phyloP scores from a whole-genome alignment of 179 eudicot genomes.

The Beta corolliflora region DNA sequence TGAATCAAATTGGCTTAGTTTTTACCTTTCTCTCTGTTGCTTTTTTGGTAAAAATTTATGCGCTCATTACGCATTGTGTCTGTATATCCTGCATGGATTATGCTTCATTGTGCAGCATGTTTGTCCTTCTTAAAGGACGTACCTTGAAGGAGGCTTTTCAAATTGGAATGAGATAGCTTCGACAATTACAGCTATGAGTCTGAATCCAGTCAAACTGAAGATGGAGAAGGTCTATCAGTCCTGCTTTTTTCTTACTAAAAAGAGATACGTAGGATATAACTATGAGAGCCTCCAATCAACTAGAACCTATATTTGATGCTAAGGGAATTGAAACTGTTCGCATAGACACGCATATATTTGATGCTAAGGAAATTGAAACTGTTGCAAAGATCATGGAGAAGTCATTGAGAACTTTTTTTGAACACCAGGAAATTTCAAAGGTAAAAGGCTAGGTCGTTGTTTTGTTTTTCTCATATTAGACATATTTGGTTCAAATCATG shows the following conservation, averaged over 20 bases:
- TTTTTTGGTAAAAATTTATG: background rate
- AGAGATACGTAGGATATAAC: slow-evolving; percentile 95
- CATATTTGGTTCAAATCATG: slow-evolving; percentile 5
- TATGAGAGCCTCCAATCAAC: slow-evolving; percentile 80
- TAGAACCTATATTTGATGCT: slow-evolving; percentile 80
- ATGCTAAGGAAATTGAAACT: slow-evolving; percentile 99
- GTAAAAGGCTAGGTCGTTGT: slow-evolving; percentile 35
- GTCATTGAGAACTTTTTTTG: slow-evolving; percentile 71
- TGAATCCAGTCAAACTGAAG: slow-evolving; percentile 80
- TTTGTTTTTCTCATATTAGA: background rate
- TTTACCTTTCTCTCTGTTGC: slow-evolving; percentile 7
- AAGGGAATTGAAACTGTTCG: slow-evolving; percentile 98
- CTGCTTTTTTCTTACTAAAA: slow-evolving; percentile 94
- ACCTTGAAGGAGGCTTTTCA: slow-evolving; percentile 63
- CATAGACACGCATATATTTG: slow-evolving; percentile 89
- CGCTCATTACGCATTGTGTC: background rate
- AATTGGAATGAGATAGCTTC: slow-evolving; percentile 92
- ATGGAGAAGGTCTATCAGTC: slow-evolving; percentile 97
- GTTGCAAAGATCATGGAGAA: slow-evolving; percentile 91
- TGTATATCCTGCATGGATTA: slow-evolving; percentile 9
- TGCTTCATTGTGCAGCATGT: slow-evolving; percentile 67
- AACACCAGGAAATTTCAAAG: slow-evolving; percentile 60
- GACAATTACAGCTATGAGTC: slow-evolving; percentile 68
- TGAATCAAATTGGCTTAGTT: background rate
- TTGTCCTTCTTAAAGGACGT: slow-evolving; percentile 89